A percentile compares a stretch with the other conserved stretches of the same genome.
These are phyloP conservation scores for Monosporascus cannonballus DNA, from an alignment of 2,329 filamentous ascomycete species.

Conservation along the genomic window DNA sequence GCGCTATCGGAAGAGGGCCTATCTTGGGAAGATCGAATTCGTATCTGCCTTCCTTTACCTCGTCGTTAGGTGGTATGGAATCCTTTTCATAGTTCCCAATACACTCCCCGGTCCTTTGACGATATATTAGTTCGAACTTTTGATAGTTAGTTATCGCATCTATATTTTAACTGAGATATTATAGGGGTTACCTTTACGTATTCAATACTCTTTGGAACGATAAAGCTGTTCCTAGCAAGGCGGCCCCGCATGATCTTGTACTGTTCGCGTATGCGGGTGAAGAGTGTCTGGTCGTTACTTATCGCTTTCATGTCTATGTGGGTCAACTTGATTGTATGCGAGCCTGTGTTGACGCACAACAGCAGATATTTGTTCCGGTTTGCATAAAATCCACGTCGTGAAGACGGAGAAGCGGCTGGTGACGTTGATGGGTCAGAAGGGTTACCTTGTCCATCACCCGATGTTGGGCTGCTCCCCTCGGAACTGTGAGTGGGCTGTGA, in stretches of 20 bases:
- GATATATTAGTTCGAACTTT: conserved; percentile 11
- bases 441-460: too few relatives aligned
- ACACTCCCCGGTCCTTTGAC: conserved; percentile 9
- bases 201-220: conserved; percentile 11
- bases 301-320: conserved; percentile 13
- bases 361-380: conserved; percentile 12
- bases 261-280: conserved; percentile 3
- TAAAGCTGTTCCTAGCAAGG: conserved; percentile 3
- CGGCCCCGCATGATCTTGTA: conserved; percentile 5
- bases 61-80: conserved; percentile 8
- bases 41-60: conserved; percentile 10
- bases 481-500: too few relatives aligned
- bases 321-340: conserved; percentile 3
- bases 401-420: not conserved
- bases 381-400: not conserved
- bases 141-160: not conserved
- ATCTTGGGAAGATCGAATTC: conserved; percentile 8
- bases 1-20: conserved; percentile 8
- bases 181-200: conserved; percentile 7
- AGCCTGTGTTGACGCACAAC: conserved; percentile 12
- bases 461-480: too few relatives aligned
- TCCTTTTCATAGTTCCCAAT: conserved; percentile 10
- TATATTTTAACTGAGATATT: not conserved
- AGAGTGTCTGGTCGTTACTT: conserved; percentile 4
- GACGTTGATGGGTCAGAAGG: not conserved